A percentile compares a stretch with the other conserved stretches of the same genome.
phyloP scores from a whole-genome alignment of 2,329 filamentous ascomycete genomes.

The Pestalotiopsis sp. region DNA sequence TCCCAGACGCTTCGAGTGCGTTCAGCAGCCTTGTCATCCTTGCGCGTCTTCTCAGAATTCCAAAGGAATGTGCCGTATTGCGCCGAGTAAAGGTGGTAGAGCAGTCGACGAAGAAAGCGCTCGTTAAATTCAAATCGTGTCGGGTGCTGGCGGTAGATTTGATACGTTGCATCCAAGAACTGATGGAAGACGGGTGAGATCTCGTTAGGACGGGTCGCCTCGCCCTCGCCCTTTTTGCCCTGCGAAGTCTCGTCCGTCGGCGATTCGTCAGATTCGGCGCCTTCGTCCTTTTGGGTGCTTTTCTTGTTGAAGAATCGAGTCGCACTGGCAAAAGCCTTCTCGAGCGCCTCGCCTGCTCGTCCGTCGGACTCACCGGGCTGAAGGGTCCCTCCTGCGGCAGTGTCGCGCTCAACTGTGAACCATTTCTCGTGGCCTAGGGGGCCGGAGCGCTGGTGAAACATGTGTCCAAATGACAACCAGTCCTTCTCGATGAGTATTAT shows the following conservation, averaged over 20 bases:
- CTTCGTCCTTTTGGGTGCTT: conserved; percentile 60
- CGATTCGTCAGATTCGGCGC: conserved; percentile 48
- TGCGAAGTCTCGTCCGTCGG: conserved; percentile 31
- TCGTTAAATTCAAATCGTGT: conserved; percentile 96
- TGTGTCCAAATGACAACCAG: conserved; percentile 96
- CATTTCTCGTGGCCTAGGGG: conserved; percentile 89
- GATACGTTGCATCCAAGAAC: conserved; percentile 92
- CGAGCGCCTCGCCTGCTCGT: conserved; percentile 71
- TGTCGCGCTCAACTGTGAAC: conserved; percentile 87
- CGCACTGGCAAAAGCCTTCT: conserved; percentile 81
- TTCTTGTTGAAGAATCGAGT: conserved; percentile 90
- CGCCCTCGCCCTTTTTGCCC: conserved; percentile 49
- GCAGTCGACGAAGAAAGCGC: conserved; percentile 81
- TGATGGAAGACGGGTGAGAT: conserved; percentile 97
- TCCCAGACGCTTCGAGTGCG: conserved; percentile 90
- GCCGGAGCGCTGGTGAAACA: conserved; percentile 92
- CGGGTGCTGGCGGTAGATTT: conserved; percentile 82
- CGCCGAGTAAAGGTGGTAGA: conserved; percentile 94
- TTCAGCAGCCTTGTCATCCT: conserved; percentile 68
- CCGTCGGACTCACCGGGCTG: conserved; percentile 64
- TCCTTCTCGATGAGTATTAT: conserved; percentile 95
- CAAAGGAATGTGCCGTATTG: conserved; percentile 97
- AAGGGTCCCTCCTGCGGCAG: conserved; percentile 64
- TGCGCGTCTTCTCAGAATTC: conserved; percentile 89
- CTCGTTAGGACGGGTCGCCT: conserved; percentile 82